Evolutionary conservation across 139 green algal genomes (phyloP).

Genomic region (Medakamo hakoo): DNA sequence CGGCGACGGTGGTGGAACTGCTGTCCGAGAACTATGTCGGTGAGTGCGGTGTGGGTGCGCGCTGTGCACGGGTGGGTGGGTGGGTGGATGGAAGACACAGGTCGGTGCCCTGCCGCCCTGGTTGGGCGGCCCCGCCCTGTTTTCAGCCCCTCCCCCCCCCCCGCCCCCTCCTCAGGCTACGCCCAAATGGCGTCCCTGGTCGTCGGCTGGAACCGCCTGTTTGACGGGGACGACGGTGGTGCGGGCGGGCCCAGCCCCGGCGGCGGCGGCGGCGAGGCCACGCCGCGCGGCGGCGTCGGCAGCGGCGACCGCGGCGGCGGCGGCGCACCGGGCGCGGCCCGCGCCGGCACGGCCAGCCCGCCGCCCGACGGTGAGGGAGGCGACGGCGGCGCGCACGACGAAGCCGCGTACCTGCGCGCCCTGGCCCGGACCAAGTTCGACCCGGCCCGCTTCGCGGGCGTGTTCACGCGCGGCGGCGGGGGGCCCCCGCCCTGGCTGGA

Average conservation of each 20-base stretch:
- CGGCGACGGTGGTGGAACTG: conserved; percentile 32
- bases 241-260: no score
- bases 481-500: conserved; percentile 36
- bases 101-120: neutral
- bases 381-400: conserved; percentile 7
- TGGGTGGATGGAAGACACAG: neutral
- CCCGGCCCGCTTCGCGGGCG: conserved; percentile 29
- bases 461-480: conserved; percentile 33
- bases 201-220: conserved; percentile 27
- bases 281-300: no score
- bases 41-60: neutral
- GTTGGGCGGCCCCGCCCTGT: neutral
- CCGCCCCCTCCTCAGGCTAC: conserved; percentile 24
- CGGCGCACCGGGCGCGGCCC: neutral
- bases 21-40: conserved; percentile 47
- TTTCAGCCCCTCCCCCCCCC: neutral
- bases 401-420: conserved; percentile 24
- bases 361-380: neutral
- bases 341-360: neutral
- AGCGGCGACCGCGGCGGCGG: no score
- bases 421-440: conserved; percentile 48
- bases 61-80: neutral
- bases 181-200: conserved; percentile 48
- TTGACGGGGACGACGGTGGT: conserved; percentile 3
- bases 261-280: no score